Base-by-base conservation (phyloP, 2,329 filamentous ascomycete genomes). In the Botrytis fabae region DNA sequence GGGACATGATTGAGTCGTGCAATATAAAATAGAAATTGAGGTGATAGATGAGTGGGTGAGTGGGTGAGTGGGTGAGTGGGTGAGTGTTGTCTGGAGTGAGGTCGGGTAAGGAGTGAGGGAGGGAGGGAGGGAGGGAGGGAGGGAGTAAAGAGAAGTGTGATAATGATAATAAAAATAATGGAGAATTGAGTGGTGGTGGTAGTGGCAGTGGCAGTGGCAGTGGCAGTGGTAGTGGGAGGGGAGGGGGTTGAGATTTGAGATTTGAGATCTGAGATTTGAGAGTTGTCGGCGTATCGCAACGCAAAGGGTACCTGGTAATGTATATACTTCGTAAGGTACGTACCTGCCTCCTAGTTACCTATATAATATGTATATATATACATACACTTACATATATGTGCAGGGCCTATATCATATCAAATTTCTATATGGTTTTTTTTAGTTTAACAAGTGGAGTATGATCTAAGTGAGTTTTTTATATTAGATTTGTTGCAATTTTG, bases 1-100 rank as follows among this genome's bases (percentile, higher is more conserved):
- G 69, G 59, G 22, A 64, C n/a, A 38, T 71, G 7, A 44, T 71
- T 54, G 69, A 65, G 60, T 65, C 2, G 59, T 64, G 59, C 59
- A 48, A 71, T 59, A 64, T 35, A 54, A 20, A 42, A 48, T 51
- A 64, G 32, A 60, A 35, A 48, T 38, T 71, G 35, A 64, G 18
- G n/a, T 48, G 25, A 18, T 18, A n/a, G 28, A 18, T 32, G 28
- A 40, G 25, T 32, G 28, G 22, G 28, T 35, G 68, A 70, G 38
- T 38, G 38, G 28, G 10, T 32, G 28, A 28, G 22, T 32, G 32
- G 25, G 25, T 40, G 69, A 64, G 46, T 51, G 48, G 46, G 51
- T 8, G 59, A 16, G 54, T 71, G 46, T 32, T 63, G 28, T 51
- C 22, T 40, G 25, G 69, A 46, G 32, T 40, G 59, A 54, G 51